Base-by-base conservation (phyloP, 345 rosid genomes). In the Turritis glabra region DNA sequence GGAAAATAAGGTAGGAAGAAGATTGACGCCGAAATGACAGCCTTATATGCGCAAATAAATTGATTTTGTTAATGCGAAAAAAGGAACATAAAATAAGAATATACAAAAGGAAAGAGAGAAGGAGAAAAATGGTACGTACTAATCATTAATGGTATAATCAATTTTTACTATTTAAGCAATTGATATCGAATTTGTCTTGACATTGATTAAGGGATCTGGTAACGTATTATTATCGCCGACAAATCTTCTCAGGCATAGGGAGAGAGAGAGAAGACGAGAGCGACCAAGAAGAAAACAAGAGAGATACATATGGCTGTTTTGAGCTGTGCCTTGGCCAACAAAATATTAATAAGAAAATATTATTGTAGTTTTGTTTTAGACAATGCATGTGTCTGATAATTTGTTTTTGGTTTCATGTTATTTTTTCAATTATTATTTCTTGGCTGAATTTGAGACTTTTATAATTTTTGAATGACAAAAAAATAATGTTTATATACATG, bases 1-100 rank as follows among this genome's bases (percentile, higher is more conserved):
- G 21, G 67, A 67, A 38, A 75, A 75, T 60, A 68, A 61, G 74
- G 58, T 52, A 69, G 60, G 72, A 64, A 55, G 62, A 56, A 57
- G 69, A 77, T 64, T 77, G 58, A 77, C 68, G 61, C 77, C 63
- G 72, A 77, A 77, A 77, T 57, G 68, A 77, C 77, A 77, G 80
- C 76, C 52, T 32, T 54, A 63, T 65, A 56, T 77, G 29, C 58
- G 26, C 50, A n/a, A 18, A 35, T 66, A 57, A 8, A 41, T 52
- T 76, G 79, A 68, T 60, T 75, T 60, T 29, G 37, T 32, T 43
- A 55, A 43, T 43, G 7, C 3, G 8, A 18, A 29, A 13, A 38
- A 59, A 19, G 72, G 59, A 47, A 74, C 25, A 57, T 35, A 15
- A 18, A 21, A 17, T 11, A 74, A 33, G 21, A 27, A 32, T 44